These are phyloP conservation scores for Hypoxylon sp. DNA, from an alignment of 2,329 filamentous ascomycete species.

Conservation along the genomic window DNA sequence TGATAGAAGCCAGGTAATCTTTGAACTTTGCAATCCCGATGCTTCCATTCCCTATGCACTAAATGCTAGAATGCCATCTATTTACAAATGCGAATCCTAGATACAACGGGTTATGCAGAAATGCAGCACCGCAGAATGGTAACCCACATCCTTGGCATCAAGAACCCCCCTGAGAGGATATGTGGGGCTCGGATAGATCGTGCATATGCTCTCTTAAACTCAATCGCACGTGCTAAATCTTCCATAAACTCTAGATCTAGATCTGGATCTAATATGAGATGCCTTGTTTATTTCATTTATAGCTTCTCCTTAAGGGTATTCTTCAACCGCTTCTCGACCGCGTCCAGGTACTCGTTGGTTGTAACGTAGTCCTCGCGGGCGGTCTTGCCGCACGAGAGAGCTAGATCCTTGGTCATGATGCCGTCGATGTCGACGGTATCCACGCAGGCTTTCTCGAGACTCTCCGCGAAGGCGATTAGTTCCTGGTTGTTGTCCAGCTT, in stretches of 20 bases:
- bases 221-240: constrained; percentile 2
- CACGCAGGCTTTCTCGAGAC: constrained; percentile 90
- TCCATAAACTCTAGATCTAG: constrained; percentile 7
- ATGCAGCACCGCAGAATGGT: background rate
- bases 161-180: constrained; percentile 3
- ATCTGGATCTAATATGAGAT: constrained; percentile 22
- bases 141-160: background rate
- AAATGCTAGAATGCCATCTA: constrained; percentile 30
- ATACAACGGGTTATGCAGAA: constrained; percentile 4
- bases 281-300: constrained; percentile 2
- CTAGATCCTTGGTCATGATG: constrained; percentile 99
- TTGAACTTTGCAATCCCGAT: constrained; percentile 1
- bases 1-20: background rate
- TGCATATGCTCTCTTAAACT: background rate
- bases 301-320: constrained; percentile 70
- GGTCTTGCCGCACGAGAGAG: constrained; percentile 92
- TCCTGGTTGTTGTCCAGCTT: constrained; percentile 94
- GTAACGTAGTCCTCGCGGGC: constrained; percentile 89
- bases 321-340: constrained; percentile 92
- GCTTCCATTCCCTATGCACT: background rate
- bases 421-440: constrained; percentile 94
- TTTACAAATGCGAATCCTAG: constrained; percentile 17
- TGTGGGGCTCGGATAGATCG: background rate
- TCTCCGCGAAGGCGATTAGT: constrained; percentile 89
- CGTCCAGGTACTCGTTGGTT: constrained; percentile 90